Evolutionary conservation across 805 yeast genomes (phyloP), one percentile per base, ranked within the genome.

Genomic region (Groenewaldozyma salmanticensis): DNA sequence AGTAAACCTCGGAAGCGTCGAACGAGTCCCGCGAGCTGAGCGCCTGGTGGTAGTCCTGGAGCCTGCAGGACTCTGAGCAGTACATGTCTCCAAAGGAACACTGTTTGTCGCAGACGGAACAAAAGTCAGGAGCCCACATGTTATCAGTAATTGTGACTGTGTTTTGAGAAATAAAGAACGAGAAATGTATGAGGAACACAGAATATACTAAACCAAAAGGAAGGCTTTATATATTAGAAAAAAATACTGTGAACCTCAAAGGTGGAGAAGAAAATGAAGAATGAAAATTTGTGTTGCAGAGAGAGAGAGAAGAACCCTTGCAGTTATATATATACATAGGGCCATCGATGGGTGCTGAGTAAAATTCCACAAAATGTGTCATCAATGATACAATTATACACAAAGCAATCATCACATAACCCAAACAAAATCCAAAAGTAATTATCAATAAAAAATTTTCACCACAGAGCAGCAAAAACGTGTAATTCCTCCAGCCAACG

Each of bases 71-170:
- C 31, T 67, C 70, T 4, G 74, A 68, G 59, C 75, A 71, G 61
- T 70, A 71, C 42, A 67, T 67, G 9, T 66, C 50, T 21, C 65
- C 66, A 9, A 57, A 53, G 7, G 66, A 50, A 54, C 74, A 71
- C 46, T 66, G 64, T 51, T 67, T 70, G 51, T 74, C 79, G 58
- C 81, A 75, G 43, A 71, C 77, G 37, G 72, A 64, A 62, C 81
- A 75, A 58, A 61, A 75, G 54, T 75, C 79, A 53, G 68, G 71
- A 47, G 64, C 47, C 70, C 70, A 65, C 59, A 58, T 60, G 7
- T n/a, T 31, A 18, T 38, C 16, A n/a, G n/a, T n/a, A n/a, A n/a
- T n/a, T n/a, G n/a, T n/a, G n/a, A n/a, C n/a, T n/a, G n/a, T n/a
- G n/a, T 21, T 5, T 13, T 19, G 15, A 15, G 16, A 31, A 31